Evolutionary conservation across 78 protist species (phyloP), one percentile per base, ranked within the genome.

Genomic region (Dictyostelium firmibasis): DNA sequence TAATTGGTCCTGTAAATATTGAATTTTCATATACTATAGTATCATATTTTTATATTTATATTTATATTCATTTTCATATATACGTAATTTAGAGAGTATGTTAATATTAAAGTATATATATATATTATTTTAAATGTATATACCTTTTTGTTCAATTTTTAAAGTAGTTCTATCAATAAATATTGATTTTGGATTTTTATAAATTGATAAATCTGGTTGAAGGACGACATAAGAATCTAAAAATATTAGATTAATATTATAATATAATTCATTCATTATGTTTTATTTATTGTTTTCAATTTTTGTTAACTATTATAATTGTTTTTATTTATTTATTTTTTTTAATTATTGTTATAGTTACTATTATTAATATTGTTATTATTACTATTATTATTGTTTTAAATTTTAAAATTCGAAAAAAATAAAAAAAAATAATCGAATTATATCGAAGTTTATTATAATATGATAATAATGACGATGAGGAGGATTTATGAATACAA

Each of bases 121-220:
- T 72, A 81, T 29, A 50, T 85, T 74, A 31, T 7, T 77, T n/a
- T 38, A 62, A 9, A 35, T 60, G 7, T 60, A n/a, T 10, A 29
- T 81, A 89, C 94, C 20, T 81, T 38, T 89, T 47, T 36, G 50
- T 70, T 89, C 94, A 50, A 89, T 81, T 75, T 89, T 78, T 70
- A 89, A 47, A 25, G 94, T 89, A 5, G 86, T 81, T 70, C 94
- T 78, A 47, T 89, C 94, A n/a, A 89, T 89, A 35, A 81, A 89
- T 4, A 89, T 78, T 27, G 86, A 43, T 29, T 81, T 64, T 43
- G 94, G 94, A 69, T 44, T 47, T 8, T 18, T n/a, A 13, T 27
- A 41, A 44, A 18, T 43, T 5, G 69, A 16, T 78, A n/a, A 16
- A 25, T 44, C 62, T 16, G 94, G 94, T 81, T 89, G 94, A 50